phyloP scores from a whole-genome alignment of 1,284 basidiomycete species.

The Cutaneotrichosporon dermatis region DNA sequence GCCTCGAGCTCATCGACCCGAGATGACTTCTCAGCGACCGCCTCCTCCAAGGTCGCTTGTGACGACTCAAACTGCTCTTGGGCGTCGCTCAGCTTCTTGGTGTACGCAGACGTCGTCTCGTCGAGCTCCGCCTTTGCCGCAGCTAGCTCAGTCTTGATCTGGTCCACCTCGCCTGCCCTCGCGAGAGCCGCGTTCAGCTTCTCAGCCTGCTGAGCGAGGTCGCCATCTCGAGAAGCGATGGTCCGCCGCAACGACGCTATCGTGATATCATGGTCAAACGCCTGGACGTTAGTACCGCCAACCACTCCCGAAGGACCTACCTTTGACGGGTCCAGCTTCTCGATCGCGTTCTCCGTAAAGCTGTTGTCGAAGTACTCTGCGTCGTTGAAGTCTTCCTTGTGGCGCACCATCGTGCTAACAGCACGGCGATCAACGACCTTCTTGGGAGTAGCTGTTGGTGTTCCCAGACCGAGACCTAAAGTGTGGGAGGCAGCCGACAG shows the following conservation, averaged over 20 bases:
- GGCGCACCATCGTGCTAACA: constrained; percentile 38
- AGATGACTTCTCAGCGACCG: constrained; percentile 25
- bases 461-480: constrained; percentile 33
- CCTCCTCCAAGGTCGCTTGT: constrained; percentile 27
- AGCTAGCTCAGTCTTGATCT: constrained; percentile 12
- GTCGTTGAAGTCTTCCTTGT: constrained; percentile 24
- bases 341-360: constrained; percentile 1
- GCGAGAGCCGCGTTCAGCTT: constrained; percentile 6
- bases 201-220: constrained; percentile 21
- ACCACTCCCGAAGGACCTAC: background rate
- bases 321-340: constrained; percentile 9
- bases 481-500: constrained; percentile 12
- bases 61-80: constrained; percentile 32
- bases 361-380: background rate
- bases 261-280: constrained; percentile 31
- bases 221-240: constrained; percentile 29
- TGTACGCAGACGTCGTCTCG: constrained; percentile 19
- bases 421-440: constrained; percentile 36
- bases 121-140: constrained; percentile 11
- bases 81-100: constrained; percentile 22
- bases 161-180: constrained; percentile 13
- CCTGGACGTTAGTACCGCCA: constrained; percentile 12
- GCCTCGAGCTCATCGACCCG: constrained; percentile 38
- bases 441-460: constrained; percentile 12
- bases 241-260: constrained; percentile 30